phyloP scores from a whole-genome alignment of 805 yeast species.

The Groenewaldozyma salmanticensis region DNA sequence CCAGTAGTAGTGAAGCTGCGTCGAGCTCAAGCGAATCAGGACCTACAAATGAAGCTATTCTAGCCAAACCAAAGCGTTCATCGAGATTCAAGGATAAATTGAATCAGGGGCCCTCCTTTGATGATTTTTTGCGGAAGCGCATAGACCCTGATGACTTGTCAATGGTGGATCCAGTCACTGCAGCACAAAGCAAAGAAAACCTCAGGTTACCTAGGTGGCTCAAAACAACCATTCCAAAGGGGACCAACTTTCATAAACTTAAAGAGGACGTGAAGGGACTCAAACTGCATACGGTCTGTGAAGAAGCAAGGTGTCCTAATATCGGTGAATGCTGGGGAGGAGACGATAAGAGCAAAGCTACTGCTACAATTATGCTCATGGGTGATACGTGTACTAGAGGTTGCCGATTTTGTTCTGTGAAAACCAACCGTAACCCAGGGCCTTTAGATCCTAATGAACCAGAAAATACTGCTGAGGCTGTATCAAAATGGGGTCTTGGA shows the following conservation, averaged over 20 bases:
- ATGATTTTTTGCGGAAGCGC: constrained; percentile 75
- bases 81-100: constrained; percentile 58
- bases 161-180: constrained; percentile 57
- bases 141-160: constrained; percentile 50
- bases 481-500: constrained; percentile 95
- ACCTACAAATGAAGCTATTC: too few species aligned
- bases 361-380: constrained; percentile 94
- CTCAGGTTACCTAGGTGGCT: constrained; percentile 85
- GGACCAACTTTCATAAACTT: constrained; percentile 67
- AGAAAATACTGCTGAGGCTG: constrained; percentile 95
- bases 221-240: constrained; percentile 95
- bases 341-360: constrained; percentile 75
- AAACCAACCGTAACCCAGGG: constrained; percentile 79
- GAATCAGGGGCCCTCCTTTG: constrained; percentile 85
- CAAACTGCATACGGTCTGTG: constrained; percentile 91
- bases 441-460: constrained; percentile 95
- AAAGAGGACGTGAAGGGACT: constrained; percentile 83
- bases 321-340: constrained; percentile 99
- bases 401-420: constrained; percentile 96
- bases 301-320: constrained; percentile 98
- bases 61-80: constrained; percentile 7
- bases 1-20: too few species aligned
- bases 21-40: too few species aligned
- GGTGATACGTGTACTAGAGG: constrained; percentile 99
- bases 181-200: constrained; percentile 24